These are phyloP conservation scores for Claviceps sp. DNA, from an alignment of 2,329 filamentous ascomycete species.

Conservation along the genomic window DNA sequence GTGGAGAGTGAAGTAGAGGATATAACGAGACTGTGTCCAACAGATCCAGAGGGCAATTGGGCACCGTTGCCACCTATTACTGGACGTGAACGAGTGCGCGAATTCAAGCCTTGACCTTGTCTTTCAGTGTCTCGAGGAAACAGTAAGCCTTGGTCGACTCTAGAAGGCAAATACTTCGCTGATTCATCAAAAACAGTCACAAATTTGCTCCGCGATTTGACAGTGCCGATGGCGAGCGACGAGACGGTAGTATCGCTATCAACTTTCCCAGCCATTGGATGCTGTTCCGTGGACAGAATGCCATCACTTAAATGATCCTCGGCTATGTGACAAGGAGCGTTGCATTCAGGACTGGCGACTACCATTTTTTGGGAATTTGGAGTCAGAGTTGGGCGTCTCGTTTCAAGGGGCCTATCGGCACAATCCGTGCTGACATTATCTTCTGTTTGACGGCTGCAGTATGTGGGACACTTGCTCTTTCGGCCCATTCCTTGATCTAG, in stretches of 20 bases:
- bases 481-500: slow-evolving; percentile 7
- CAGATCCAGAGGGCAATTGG: not conserved
- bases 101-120: not conserved
- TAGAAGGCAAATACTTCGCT: not conserved
- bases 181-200: not conserved
- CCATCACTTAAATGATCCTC: not conserved
- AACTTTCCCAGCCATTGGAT: not conserved
- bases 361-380: not conserved
- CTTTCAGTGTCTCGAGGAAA: not conserved
- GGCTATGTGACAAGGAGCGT: not conserved
- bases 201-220: slow-evolving; percentile 4
- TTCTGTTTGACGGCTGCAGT: not conserved
- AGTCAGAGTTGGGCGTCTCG: not conserved
- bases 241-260: not conserved
- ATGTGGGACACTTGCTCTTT: slow-evolving; percentile 7
- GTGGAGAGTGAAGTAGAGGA: not conserved
- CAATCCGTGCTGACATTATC: not conserved
- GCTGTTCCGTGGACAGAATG: not conserved
- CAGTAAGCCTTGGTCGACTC: slow-evolving; percentile 1
- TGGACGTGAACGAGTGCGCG: not conserved
- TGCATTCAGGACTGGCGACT: not conserved
- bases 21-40: not conserved
- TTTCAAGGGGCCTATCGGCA: not conserved
- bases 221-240: not conserved
- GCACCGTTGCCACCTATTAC: not conserved